Conservation (phyloP, 805 yeast genomes). For the Pichia pseudocactophila region DNA sequence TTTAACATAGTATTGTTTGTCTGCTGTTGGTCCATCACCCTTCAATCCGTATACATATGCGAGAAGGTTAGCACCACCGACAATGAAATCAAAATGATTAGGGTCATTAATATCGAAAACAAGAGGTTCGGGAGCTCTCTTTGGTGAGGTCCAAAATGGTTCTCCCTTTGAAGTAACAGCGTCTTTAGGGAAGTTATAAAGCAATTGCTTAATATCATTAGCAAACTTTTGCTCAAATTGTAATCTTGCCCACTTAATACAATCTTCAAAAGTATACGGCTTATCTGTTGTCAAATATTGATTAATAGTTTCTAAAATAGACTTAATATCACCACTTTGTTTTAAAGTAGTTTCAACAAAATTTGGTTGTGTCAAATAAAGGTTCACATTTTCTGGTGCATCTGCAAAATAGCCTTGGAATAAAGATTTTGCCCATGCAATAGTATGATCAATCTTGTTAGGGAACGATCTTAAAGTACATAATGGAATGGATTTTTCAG, state of each 20-base stretch:
- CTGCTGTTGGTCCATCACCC: constrained; percentile 52
- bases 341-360: constrained; percentile 86
- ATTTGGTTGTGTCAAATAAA: constrained; percentile 84
- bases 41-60: constrained; percentile 87
- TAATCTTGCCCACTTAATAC: constrained; percentile 88
- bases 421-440: constrained; percentile 96
- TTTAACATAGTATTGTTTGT: constrained; percentile 39
- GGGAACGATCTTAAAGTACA: constrained; percentile 98
- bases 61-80: constrained; percentile 84
- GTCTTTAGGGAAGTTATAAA: constrained; percentile 92
- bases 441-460: constrained; percentile 95
- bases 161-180: constrained; percentile 85
- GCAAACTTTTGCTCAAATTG: constrained; percentile 81
- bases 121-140: constrained; percentile 89
- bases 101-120: constrained; percentile 63
- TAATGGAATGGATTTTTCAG: constrained; percentile 93
- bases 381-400: constrained; percentile 86
- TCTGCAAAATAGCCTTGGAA: constrained; percentile 90
- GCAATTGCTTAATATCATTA: constrained; percentile 80
- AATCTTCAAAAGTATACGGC: constrained; percentile 87
- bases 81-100: constrained; percentile 75
- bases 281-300: constrained; percentile 61
- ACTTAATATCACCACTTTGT: constrained; percentile 87
- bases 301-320: constrained; percentile 71
- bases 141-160: constrained; percentile 97